Conservation (phyloP, 2,329 filamentous ascomycete species). For the Hypoxylon sp. region DNA sequence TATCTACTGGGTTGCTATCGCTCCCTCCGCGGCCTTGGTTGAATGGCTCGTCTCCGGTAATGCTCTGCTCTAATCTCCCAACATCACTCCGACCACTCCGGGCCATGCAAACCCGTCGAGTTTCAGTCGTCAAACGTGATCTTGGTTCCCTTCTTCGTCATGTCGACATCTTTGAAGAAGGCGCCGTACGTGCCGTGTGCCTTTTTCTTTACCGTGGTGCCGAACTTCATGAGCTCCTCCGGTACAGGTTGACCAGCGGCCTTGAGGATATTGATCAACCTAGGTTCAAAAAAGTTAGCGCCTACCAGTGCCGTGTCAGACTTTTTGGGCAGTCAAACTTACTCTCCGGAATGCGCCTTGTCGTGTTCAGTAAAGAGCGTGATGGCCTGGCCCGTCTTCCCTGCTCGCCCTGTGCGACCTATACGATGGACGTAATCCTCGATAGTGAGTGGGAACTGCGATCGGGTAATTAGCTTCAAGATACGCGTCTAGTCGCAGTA, state of each 20-base stretch:
- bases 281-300: constrained; percentile 52
- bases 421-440: constrained; percentile 99
- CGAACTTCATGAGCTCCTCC: constrained; percentile 92
- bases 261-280: constrained; percentile 92
- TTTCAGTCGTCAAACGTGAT: constrained; percentile 80
- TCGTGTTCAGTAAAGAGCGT: constrained; percentile 96
- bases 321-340: constrained; percentile 59
- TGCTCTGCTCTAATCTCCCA: background rate
- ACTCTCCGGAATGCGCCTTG: constrained; percentile 90
- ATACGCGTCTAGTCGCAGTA: background rate
- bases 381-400: constrained; percentile 87
- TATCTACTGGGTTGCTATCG: constrained; percentile 65
- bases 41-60: constrained; percentile 1
- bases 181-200: constrained; percentile 93
- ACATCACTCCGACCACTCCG: background rate
- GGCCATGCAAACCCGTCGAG: background rate
- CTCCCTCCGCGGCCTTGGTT: constrained; percentile 54
- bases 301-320: background rate
- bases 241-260: constrained; percentile 93
- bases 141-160: constrained; percentile 87
- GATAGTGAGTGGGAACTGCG: constrained; percentile 86
- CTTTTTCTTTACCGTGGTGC: constrained; percentile 99
- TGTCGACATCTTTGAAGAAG: constrained; percentile 92
- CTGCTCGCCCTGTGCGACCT: constrained; percentile 92
- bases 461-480: constrained; percentile 10